Evolutionary conservation across 129 eudicot genomes (phyloP).

Genomic region (Chrysanthemum seticuspe): DNA sequence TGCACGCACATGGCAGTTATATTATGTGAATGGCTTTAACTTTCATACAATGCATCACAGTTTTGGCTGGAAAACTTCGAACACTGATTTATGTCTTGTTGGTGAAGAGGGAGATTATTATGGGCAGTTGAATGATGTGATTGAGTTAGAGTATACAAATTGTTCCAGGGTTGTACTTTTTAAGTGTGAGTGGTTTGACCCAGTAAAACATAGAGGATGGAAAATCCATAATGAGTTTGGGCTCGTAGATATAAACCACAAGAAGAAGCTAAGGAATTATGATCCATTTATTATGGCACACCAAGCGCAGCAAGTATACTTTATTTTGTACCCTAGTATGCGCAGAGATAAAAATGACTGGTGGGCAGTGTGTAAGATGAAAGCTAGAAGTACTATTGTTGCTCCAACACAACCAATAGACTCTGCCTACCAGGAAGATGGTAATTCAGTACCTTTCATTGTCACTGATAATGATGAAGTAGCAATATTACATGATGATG

Average conservation of each 20-base stretch:
- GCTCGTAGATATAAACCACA: conserved; percentile 3
- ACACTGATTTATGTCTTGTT: conserved; percentile 1
- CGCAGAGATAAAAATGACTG: not conserved
- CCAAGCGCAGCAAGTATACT: conserved; percentile 6
- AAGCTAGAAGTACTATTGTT: conserved; percentile 15
- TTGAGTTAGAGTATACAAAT: not conserved
- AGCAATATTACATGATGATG: not conserved
- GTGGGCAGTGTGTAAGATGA: conserved; percentile 7
- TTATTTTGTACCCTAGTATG: not conserved
- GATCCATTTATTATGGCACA: conserved; percentile 10
- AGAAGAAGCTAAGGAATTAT: conserved; percentile 2
- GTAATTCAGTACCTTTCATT: not conserved
- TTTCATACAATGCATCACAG: conserved; percentile 4
- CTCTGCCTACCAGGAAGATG: conserved; percentile 6
- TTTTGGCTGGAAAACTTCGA: conserved; percentile 1
- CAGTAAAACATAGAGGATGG: conserved; percentile 1
- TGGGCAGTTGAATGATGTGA: not conserved
- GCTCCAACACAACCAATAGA: conserved; percentile 2
- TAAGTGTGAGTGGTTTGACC: conserved; percentile 17
- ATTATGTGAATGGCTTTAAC: conserved; percentile 4
- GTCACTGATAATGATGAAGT: conserved; percentile 10
- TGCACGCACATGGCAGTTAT: not conserved
- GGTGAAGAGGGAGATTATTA: conserved; percentile 1
- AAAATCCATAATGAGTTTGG: conserved; percentile 9
- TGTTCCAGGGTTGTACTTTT: not conserved